Base-by-base conservation (phyloP, 2,329 filamentous ascomycete species). In the Scortechinia acanthostroma region DNA sequence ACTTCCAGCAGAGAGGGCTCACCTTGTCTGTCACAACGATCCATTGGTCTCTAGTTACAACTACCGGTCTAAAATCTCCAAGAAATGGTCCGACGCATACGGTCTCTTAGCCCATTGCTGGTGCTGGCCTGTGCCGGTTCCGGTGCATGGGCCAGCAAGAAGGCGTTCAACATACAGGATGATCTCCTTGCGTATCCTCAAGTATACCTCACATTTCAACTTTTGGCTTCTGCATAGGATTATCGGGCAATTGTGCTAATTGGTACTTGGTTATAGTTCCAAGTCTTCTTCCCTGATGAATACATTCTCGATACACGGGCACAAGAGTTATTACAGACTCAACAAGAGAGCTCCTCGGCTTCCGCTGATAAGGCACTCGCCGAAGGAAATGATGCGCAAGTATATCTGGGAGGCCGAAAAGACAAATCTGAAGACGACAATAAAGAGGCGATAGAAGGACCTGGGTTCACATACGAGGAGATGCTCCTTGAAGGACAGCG, bases 171-270 rank as follows among this genome's bases (percentile, higher is more conserved):
- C 58, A 80, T 88, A 15, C 74, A 85, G 52, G 83, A 88, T 61
- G 84, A 88, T 57, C 59, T 88, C 21, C 70, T 88, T 45, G 84
- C 83, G 15, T 86, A 77, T 60, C 84, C 84, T 16, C 81, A 86
- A 66, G 81, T 85, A 69, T 48, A 61, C 33, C 43, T 21, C n/a
- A n/a, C n/a, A n/a, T n/a, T n/a, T n/a, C n/a, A n/a, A n/a, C n/a
- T n/a, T n/a, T n/a, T n/a, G n/a, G n/a, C n/a, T n/a, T n/a, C n/a
- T n/a, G n/a, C n/a, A n/a, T n/a, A n/a, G n/a, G n/a, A n/a, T n/a
- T n/a, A n/a, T n/a, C n/a, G n/a, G n/a, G n/a, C n/a, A n/a, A n/a
- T 23, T 45, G 51, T n/a, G 49, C 43, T 35, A 20, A 22, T n/a
- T 42, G 42, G 25, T n/a, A n/a, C 10, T 30, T n/a, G 10, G 10